Evolutionary conservation across 148 eudicot species (phyloP).

Genomic region (Cornus kousa): DNA sequence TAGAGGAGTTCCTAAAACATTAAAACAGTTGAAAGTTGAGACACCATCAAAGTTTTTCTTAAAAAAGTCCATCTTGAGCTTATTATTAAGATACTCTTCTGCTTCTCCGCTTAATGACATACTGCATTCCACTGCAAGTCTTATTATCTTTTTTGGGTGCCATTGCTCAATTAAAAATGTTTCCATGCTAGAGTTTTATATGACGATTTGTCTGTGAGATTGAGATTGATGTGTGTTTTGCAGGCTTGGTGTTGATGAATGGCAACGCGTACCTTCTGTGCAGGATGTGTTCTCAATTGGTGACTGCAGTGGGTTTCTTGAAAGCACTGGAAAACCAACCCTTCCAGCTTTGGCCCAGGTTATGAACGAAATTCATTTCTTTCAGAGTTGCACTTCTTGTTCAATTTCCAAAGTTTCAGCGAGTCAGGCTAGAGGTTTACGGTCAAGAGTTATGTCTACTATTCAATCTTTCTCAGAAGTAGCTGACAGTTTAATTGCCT

Average conservation of each 20-base stretch:
- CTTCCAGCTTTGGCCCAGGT: slow-evolving; percentile 99
- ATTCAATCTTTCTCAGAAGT: background rate
- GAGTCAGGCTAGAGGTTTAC: background rate
- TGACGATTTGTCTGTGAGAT: background rate
- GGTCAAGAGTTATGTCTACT: background rate
- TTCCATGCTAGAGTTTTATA: background rate
- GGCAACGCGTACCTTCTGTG: slow-evolving; percentile 81
- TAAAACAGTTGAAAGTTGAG: background rate
- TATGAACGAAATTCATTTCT: background rate
- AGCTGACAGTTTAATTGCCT: background rate
- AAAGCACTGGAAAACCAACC: slow-evolving; percentile 80
- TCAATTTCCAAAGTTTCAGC: background rate
- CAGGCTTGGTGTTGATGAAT: slow-evolving; percentile 93
- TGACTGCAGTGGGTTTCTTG: slow-evolving; percentile 92
- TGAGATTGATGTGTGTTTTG: slow-evolving; percentile 1
- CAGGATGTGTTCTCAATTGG: slow-evolving; percentile 85
- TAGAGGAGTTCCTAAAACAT: background rate
- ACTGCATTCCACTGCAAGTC: background rate
- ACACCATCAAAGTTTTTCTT: too few species aligned
- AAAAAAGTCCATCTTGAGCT: too few species aligned
- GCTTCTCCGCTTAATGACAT: background rate
- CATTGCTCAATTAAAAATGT: background rate
- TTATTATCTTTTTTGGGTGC: background rate
- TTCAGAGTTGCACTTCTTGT: background rate
- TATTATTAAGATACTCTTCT: background rate